Evolutionary conservation across 1,284 basidiomycete species (phyloP).

Genomic region (Pterula multifida): DNA sequence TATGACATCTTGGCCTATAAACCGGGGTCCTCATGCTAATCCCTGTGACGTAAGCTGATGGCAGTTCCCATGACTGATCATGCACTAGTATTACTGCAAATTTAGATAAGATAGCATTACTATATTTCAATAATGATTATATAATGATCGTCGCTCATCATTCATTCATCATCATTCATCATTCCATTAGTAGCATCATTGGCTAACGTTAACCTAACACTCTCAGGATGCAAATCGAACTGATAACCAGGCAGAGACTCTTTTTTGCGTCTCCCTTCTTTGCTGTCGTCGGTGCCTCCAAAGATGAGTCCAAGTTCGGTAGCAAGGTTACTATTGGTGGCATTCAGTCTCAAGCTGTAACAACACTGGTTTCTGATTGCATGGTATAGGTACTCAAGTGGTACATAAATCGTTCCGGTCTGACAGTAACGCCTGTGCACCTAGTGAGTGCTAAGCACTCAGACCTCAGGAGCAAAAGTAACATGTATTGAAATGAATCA

Average conservation of each 20-base stretch:
- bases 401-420: slow-evolving; percentile 52
- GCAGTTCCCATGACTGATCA: too few species aligned
- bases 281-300: slow-evolving; percentile 73
- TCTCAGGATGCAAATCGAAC: neutral
- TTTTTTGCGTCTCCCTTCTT: slow-evolving; percentile 55
- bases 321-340: slow-evolving; percentile 42
- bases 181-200: too few species aligned
- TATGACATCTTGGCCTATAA: too few species aligned
- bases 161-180: too few species aligned
- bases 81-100: too few species aligned
- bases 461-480: too few species aligned
- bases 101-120: too few species aligned
- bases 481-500: slow-evolving; percentile 3
- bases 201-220: too few species aligned
- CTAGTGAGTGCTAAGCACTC: slow-evolving; percentile 40
- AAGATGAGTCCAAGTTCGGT: slow-evolving; percentile 62
- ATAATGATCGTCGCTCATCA: too few species aligned
- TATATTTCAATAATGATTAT: too few species aligned
- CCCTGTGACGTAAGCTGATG: too few species aligned
- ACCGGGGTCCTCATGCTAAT: too few species aligned
- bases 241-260: slow-evolving; percentile 30
- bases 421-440: slow-evolving; percentile 65
- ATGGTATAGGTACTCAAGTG: slow-evolving; percentile 53
- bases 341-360: neutral
- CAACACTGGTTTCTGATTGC: neutral